Evolutionary conservation across 2,329 filamentous ascomycete species (phyloP), one percentile per base, ranked within the genome.

Genomic region (Ophiostoma angusticollis): DNA sequence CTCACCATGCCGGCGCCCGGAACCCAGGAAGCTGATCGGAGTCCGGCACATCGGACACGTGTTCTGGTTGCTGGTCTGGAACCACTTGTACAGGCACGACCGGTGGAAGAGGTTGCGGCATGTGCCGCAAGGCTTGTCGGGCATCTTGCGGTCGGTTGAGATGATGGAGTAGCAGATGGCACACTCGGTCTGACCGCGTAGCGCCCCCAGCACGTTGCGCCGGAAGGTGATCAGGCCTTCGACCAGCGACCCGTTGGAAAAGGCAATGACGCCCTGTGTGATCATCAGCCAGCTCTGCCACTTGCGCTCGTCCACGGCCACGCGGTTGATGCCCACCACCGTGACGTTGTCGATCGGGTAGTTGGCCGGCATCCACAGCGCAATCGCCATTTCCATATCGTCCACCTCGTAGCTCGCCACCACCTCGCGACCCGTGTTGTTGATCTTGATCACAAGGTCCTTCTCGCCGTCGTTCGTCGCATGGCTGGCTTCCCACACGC

Each of bases 81-180:
- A 96, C 91, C 91, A 98, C 61, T 89, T 87, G 65, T 85, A 94
- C 60, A 98, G 61, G 62, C 91, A 98, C 3, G 74, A 74, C 1
- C 80, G 73, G 60, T 98, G 91, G 66, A 96, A 98, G 38, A 83
- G 65, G 60, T 98, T 89, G 67, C 86, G 89, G 69, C 91, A 98
- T 2, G 89, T 96, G 33, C 72, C 68, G 58, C 91, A 98, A 39
- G 75, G 70, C 68, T 96, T 96, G 57, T 91, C 89, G 0, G 91
- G 91, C 57, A 93, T 75, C 58, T 82, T 81, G 65, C 84, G 84
- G 57, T 95, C 87, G 7, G 74, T 76, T 14, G 84, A 84, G 47
- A 98, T 84, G 54, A 98, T 86, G 43, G 80, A 86, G 64, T 96
- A 96, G 65, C 89, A 96, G 55, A 96, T 96, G 9, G 91, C 85